Evolutionary conservation across 805 yeast genomes (phyloP).

Genomic region (Candida insectorum): DNA sequence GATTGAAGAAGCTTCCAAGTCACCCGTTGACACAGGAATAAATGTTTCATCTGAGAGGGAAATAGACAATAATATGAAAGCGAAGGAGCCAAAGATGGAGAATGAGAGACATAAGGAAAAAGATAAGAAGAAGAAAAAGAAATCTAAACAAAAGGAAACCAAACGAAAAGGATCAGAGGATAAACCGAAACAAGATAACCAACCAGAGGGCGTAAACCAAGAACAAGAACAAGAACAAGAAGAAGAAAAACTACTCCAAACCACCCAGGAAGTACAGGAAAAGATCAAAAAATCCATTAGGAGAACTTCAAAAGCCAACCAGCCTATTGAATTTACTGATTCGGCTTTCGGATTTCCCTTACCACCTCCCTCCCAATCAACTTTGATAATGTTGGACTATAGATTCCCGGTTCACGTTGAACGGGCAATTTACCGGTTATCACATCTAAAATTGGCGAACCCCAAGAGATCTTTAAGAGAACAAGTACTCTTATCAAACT

Average conservation of each 20-base stretch:
- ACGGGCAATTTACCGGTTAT: slow-evolving; percentile 87
- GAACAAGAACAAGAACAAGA: slow-evolving; percentile 11
- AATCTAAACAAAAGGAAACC: slow-evolving; percentile 5
- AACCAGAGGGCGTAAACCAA: slow-evolving; percentile 5
- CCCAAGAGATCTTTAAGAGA: slow-evolving; percentile 88
- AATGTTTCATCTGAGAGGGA: background rate
- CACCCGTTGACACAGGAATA: slow-evolving; percentile 1
- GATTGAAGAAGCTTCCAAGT: slow-evolving; percentile 1
- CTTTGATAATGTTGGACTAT: slow-evolving; percentile 76
- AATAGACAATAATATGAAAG: background rate
- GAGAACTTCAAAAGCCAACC: slow-evolving; percentile 41
- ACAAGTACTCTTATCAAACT: slow-evolving; percentile 89
- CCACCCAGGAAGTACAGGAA: slow-evolving; percentile 41
- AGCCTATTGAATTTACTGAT: slow-evolving; percentile 54
- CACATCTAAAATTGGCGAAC: slow-evolving; percentile 91
- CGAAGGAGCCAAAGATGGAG: slow-evolving; percentile 1
- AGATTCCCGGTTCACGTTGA: slow-evolving; percentile 94
- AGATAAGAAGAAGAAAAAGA: slow-evolving; percentile 2
- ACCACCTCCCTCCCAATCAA: slow-evolving; percentile 75
- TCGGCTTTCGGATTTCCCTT: slow-evolving; percentile 86
- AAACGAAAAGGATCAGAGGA: slow-evolving; percentile 1
- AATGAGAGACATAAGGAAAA: slow-evolving; percentile 2
- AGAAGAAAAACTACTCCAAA: slow-evolving; percentile 22
- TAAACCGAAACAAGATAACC: background rate
- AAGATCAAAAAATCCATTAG: slow-evolving; percentile 40